Percentiles rank a stretch among this genome's conserved stretches.
phyloP scores from a whole-genome alignment of 1,139 yeast species.

The Hemisphaericaspora lyxosophila region DNA sequence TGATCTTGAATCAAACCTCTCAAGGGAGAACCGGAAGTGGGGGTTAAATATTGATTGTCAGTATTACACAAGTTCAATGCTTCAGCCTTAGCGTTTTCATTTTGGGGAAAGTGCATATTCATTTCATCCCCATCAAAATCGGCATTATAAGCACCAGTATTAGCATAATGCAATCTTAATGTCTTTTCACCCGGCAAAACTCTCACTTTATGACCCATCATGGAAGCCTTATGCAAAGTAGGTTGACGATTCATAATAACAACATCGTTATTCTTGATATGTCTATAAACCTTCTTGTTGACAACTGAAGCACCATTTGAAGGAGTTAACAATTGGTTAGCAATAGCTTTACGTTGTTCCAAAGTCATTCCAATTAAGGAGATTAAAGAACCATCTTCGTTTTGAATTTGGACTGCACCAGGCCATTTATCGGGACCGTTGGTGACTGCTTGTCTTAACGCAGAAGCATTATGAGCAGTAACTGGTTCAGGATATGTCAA shows the following conservation, averaged over 20 bases:
- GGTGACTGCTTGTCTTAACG: conserved; percentile 89
- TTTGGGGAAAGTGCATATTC: conserved; percentile 99
- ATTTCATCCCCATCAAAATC: conserved; percentile 99
- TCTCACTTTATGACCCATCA: conserved; percentile 99
- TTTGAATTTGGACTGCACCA: conserved; percentile 95
- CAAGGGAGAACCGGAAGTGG: conserved; percentile 96
- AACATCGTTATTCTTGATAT: conserved; percentile 90
- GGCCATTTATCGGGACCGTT: conserved; percentile 99
- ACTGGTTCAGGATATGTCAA: conserved; percentile 98
- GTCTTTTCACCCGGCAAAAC: conserved; percentile 98
- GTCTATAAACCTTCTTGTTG: conserved; percentile 92
- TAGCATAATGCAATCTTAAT: conserved; percentile 93
- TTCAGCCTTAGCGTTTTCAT: conserved; percentile 96
- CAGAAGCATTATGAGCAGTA: conserved; percentile 88
- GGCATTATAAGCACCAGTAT: conserved; percentile 98
- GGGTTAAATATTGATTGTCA: conserved; percentile 94
- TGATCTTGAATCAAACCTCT: conserved; percentile 99
- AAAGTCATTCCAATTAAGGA: conserved; percentile 84
- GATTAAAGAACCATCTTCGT: conserved; percentile 89
- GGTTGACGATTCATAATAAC: conserved; percentile 99
- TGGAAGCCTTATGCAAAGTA: conserved; percentile 96
- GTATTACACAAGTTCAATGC: conserved; percentile 94
- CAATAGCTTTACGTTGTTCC: conserved; percentile 95
- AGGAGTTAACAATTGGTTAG: conserved; percentile 92
- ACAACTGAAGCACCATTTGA: conserved; percentile 55